Evolutionary conservation across 805 yeast genomes (phyloP).

Genomic region (Pichia nakasei): DNA sequence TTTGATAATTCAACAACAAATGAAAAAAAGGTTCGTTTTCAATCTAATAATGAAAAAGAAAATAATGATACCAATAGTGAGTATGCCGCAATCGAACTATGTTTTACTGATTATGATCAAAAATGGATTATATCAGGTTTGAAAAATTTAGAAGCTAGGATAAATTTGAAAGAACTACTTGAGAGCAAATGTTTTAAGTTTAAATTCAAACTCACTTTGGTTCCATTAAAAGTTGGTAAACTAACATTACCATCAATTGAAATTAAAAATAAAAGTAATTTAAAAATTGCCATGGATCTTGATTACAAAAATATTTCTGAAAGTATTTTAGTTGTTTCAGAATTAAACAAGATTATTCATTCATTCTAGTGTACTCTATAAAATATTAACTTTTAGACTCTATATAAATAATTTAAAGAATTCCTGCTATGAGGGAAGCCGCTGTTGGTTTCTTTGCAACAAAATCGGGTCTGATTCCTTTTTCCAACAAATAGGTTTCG

Average conservation of each 20-base stretch:
- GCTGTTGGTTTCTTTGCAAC: slow-evolving; percentile 74
- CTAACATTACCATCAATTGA: slow-evolving; percentile 56
- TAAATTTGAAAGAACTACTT: slow-evolving; percentile 12
- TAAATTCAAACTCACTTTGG: slow-evolving; percentile 37
- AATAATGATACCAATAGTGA: slow-evolving; percentile 8
- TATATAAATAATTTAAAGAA: slow-evolving; percentile 12
- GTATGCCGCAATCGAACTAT: slow-evolving; percentile 18
- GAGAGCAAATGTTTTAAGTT: slow-evolving; percentile 9
- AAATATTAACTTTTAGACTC: neutral
- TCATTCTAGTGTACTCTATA: too few relatives aligned
- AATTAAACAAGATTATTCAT: slow-evolving; percentile 51
- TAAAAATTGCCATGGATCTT: slow-evolving; percentile 42
- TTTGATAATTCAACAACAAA: slow-evolving; percentile 7
- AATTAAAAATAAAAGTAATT: slow-evolving; percentile 28
- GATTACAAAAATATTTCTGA: slow-evolving; percentile 64
- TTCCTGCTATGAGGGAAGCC: slow-evolving; percentile 37
- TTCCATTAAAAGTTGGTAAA: slow-evolving; percentile 74
- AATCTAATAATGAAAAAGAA: neutral
- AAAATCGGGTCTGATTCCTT: slow-evolving; percentile 49
- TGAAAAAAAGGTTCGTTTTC: slow-evolving; percentile 25
- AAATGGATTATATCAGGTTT: slow-evolving; percentile 78
- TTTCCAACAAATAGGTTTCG: slow-evolving; percentile 43
- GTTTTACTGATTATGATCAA: slow-evolving; percentile 33
- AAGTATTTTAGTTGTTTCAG: slow-evolving; percentile 63
- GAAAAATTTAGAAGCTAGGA: slow-evolving; percentile 37